A percentile compares a stretch with the other conserved stretches of the same genome.
These are phyloP conservation scores for Pestalotiopsis sp. DNA, from an alignment of 2,329 filamentous ascomycete genomes.

Conservation along the genomic window DNA sequence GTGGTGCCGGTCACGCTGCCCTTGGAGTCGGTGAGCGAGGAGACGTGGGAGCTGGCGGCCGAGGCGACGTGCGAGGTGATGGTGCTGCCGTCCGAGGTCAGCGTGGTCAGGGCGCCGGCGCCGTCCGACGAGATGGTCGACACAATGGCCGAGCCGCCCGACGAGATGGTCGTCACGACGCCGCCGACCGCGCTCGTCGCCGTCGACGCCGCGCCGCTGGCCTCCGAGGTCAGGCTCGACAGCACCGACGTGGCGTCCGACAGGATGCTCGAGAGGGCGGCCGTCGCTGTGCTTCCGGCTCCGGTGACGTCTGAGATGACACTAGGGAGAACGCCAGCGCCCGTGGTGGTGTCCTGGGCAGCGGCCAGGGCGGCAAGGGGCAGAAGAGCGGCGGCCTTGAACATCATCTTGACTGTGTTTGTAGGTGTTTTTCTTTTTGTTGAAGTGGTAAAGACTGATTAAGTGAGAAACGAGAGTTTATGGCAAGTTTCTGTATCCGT, in stretches of 20 bases:
- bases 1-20: not conserved
- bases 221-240: slow-evolving; percentile 4
- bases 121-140: slow-evolving; percentile 7
- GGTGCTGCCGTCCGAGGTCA: slow-evolving; percentile 5
- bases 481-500: not conserved
- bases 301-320: not conserved
- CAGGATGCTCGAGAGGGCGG: not conserved
- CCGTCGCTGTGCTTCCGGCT: not conserved
- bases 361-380: not conserved
- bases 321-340: not conserved
- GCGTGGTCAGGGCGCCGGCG: not conserved
- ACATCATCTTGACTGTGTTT: not conserved
- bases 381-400: not conserved
- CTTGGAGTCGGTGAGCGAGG: not conserved
- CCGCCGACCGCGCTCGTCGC: not conserved
- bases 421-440: not conserved
- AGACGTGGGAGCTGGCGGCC: not conserved
- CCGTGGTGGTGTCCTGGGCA: slow-evolving; percentile 6
- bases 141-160: not conserved
- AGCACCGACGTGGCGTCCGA: not conserved
- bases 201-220: not conserved
- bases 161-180: slow-evolving; percentile 2
- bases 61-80: not conserved
- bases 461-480: not conserved
- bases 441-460: not conserved